A percentile compares a stretch with the other conserved stretches of the same genome.
Conservation (phyloP, 768 basidiomycete genomes). For the Amanita inopinata region DNA sequence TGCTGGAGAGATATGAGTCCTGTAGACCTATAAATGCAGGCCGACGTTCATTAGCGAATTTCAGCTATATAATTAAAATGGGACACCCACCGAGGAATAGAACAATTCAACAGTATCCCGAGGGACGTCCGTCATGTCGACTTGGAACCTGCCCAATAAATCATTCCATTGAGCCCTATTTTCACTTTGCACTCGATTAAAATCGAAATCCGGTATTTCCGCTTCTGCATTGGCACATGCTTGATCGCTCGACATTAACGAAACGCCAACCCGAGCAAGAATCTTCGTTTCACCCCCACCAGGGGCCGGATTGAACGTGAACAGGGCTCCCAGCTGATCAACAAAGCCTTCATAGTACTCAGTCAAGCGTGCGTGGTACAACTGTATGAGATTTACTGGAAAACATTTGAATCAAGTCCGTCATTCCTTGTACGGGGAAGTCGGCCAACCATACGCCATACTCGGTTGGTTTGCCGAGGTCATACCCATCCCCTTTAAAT, state of each 20-base stretch:
- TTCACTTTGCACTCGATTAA: conserved; percentile 34
- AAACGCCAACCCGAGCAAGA: conserved; percentile 54
- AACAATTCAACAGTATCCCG: conserved; percentile 42
- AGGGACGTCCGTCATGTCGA: conserved; percentile 38
- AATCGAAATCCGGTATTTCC: conserved; percentile 51
- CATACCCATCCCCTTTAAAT: conserved; percentile 44
- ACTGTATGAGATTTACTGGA: conserved; percentile 25
- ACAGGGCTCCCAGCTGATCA: conserved; percentile 42
- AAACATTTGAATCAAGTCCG: conserved; percentile 38
- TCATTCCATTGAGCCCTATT: conserved; percentile 48
- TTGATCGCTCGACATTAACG: conserved; percentile 49
- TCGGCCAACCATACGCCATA: conserved; percentile 46
- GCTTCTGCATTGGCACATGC: conserved; percentile 52
- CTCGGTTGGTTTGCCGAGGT: conserved; percentile 37
- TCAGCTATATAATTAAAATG: no score
- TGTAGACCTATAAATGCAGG: conserved; percentile 31
- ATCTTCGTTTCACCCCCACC: conserved; percentile 29
- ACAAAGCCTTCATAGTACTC: conserved; percentile 26
- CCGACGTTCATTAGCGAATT: no score
- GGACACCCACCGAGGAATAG: conserved; percentile 51
- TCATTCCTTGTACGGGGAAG: conserved; percentile 35
- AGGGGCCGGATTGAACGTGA: conserved; percentile 39
- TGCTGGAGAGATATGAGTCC: conserved; percentile 54
- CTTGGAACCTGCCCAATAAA: conserved; percentile 41
- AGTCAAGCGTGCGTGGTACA: neutral